Evolutionary conservation across 192 early-diverging fungal genomes (phyloP).

Genomic region (Jimgerdemannia flammicorona): DNA sequence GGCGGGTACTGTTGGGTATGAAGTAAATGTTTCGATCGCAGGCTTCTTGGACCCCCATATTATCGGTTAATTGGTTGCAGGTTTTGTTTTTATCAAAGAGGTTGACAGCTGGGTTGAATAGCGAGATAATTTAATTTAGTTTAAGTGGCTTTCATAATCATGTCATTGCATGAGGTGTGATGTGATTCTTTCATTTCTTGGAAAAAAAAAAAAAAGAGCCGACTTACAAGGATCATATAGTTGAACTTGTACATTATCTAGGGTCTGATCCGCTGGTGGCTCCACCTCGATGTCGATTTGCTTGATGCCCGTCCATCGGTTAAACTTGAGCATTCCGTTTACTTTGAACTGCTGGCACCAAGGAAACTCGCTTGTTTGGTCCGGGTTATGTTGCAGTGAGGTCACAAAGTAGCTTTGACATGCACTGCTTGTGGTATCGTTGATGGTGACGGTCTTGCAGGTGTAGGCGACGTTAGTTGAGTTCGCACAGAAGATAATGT

Average conservation of each 20-base stretch:
- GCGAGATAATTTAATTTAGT: no score
- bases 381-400: not conserved
- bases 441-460: not conserved
- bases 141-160: no score
- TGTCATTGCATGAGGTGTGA: no score
- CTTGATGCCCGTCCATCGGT: not conserved
- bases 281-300: not conserved
- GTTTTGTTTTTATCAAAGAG: no score
- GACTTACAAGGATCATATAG: slow-evolving; percentile 1
- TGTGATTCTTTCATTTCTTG: not conserved
- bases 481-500: not conserved
- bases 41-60: not conserved
- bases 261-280: not conserved
- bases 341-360: not conserved
- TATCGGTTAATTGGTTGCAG: no score
- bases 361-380: not conserved
- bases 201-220: not conserved
- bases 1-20: not conserved
- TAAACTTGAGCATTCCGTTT: not conserved
- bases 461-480: not conserved
- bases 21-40: slow-evolving; percentile 3
- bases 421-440: not conserved
- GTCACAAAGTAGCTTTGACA: not conserved
- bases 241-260: slow-evolving; percentile 1
- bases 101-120: no score